phyloP scores from a whole-genome alignment of 495 filamentous ascomycete species.

The Trichoderma orchidacearum region DNA sequence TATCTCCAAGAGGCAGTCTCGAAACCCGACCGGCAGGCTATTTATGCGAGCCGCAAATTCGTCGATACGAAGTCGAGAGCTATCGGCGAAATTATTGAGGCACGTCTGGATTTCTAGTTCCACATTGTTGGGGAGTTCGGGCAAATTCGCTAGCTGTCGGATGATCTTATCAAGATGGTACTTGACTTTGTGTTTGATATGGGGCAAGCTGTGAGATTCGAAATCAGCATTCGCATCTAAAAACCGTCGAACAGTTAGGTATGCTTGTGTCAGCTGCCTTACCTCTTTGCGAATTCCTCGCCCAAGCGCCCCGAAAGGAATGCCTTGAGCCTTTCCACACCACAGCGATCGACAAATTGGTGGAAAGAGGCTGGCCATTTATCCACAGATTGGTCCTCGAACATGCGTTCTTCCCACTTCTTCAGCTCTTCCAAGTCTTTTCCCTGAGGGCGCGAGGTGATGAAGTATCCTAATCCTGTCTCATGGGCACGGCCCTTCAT shows the following conservation, averaged over 20 bases:
- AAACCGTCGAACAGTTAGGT: neutral
- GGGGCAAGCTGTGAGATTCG: constrained; percentile 38
- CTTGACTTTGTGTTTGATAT: constrained; percentile 43
- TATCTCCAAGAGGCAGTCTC: constrained; percentile 16
- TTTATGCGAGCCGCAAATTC: constrained; percentile 19
- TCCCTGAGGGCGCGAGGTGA: constrained; percentile 34
- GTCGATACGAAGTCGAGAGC: constrained; percentile 14
- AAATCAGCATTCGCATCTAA: neutral
- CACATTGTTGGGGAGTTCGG: constrained; percentile 39
- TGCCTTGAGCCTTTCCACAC: constrained; percentile 39
- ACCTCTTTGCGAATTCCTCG: constrained; percentile 41
- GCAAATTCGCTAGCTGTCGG: constrained; percentile 31
- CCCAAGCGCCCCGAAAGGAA: constrained; percentile 41
- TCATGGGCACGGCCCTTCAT: constrained; percentile 38
- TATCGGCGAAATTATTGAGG: constrained; percentile 27
- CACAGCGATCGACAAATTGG: constrained; percentile 37
- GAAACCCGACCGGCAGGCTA: constrained; percentile 19
- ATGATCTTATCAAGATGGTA: constrained; percentile 32
- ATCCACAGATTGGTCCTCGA: constrained; percentile 17
- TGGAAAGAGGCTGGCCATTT: constrained; percentile 35
- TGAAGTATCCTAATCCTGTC: constrained; percentile 52
- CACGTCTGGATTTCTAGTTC: constrained; percentile 32
- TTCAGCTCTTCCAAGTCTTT: constrained; percentile 38
- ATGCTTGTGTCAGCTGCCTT: constrained; percentile 5
- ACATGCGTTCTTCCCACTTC: constrained; percentile 46